A percentile compares a stretch with the other conserved stretches of the same genome.
Conservation (phyloP, 768 basidiomycete species). For the Lepiota brunneoincarnata region DNA sequence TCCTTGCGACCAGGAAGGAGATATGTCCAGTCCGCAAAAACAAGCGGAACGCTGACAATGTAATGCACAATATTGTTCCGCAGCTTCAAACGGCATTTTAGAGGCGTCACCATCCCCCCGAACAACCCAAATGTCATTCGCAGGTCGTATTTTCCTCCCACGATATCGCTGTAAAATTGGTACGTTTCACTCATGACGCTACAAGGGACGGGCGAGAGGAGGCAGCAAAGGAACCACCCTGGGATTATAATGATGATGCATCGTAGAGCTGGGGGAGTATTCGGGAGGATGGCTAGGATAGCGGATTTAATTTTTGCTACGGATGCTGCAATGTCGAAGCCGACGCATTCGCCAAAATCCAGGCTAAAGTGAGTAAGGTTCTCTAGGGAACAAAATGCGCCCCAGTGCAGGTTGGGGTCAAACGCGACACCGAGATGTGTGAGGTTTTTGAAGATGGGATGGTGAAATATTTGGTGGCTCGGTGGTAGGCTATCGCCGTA, state of each 20-base stretch:
- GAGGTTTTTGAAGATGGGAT: slow-evolving; percentile 4
- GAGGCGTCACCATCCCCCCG: not conserved
- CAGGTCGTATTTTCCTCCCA: not conserved
- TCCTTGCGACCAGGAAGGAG: not conserved
- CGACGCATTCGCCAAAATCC: not conserved
- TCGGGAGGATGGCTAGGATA: not conserved
- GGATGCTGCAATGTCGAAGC: not conserved
- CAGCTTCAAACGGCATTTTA: not conserved
- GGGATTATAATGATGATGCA: slow-evolving; percentile 6
- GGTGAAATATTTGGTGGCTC: not conserved
- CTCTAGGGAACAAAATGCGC: not conserved
- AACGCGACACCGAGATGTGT: slow-evolving; percentile 8
- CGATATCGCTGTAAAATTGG: not conserved
- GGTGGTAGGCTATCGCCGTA: slow-evolving; percentile 2
- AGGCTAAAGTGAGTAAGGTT: slow-evolving; percentile 3
- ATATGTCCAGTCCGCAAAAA: slow-evolving; percentile 7
- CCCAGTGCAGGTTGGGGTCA: not conserved
- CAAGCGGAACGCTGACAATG: slow-evolving; percentile 1
- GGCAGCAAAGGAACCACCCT: not conserved
- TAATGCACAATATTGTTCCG: not conserved
- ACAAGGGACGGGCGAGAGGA: not conserved
- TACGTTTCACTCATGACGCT: not conserved
- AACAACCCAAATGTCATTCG: slow-evolving; percentile 4
- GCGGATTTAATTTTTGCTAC: not conserved
- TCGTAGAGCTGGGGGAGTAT: not conserved